Percentiles rank a stretch among this genome's conserved stretches.
Conservation (phyloP, 768 basidiomycete genomes). For the Russula brevipes region DNA sequence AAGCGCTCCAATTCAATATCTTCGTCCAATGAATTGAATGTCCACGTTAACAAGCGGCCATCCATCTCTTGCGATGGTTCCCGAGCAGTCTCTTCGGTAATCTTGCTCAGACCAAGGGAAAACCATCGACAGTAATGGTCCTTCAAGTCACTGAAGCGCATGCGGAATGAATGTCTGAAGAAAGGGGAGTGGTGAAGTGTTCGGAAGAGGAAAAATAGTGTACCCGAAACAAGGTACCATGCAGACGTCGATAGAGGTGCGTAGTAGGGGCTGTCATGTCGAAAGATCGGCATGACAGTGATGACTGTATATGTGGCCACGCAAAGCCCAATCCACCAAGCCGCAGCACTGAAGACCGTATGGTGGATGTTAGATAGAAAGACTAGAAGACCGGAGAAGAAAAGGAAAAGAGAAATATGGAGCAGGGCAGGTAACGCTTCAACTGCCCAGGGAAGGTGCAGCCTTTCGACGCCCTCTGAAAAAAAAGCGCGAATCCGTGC, state of each 20-base stretch:
- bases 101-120: background rate
- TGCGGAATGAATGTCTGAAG: background rate
- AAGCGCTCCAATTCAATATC: conserved; percentile 9
- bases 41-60: background rate
- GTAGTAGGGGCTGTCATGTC: background rate
- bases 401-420: conserved; percentile 20
- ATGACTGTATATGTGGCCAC: background rate
- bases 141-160: background rate
- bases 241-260: background rate
- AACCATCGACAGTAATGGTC: background rate
- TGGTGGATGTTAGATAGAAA: conserved; percentile 16
- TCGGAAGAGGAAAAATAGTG: background rate
- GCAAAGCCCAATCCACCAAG: conserved; percentile 1
- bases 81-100: background rate
- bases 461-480: conserved; percentile 1
- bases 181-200: background rate
- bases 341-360: background rate
- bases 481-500: conserved; percentile 3
- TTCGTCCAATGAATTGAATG: background rate
- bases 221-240: background rate
- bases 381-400: conserved; percentile 17
- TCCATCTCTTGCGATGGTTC: background rate
- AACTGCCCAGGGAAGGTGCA: background rate
- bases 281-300: background rate
- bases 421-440: conserved; percentile 13